These are phyloP conservation scores for Amaranthus cruentus DNA, from an alignment of 148 eudicot genomes.

Conservation along the genomic window DNA sequence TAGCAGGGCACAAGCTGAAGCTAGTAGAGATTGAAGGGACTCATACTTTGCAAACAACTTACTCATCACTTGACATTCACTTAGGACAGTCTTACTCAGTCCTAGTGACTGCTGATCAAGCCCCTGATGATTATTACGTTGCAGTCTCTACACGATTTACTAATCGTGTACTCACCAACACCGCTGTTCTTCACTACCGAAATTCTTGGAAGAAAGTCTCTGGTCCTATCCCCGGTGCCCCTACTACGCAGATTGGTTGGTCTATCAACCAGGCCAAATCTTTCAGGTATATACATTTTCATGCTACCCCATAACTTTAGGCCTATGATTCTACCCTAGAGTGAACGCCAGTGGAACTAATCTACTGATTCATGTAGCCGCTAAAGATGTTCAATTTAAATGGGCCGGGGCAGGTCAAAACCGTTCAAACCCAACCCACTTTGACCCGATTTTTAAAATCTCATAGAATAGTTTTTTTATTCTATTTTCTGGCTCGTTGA, in stretches of 20 bases:
- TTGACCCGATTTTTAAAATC: too few relatives aligned
- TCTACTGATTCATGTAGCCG: too few relatives aligned
- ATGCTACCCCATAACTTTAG: background rate
- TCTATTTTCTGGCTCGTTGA: too few relatives aligned
- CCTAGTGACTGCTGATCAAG: slow-evolving; percentile 74
- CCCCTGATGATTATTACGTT: slow-evolving; percentile 74
- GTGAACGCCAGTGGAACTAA: background rate
- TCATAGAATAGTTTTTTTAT: too few relatives aligned
- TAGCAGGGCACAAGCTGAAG: slow-evolving; percentile 82
- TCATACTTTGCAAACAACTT: slow-evolving; percentile 68
- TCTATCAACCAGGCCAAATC: slow-evolving; percentile 78
- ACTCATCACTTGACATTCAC: slow-evolving; percentile 78
- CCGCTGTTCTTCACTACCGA: slow-evolving; percentile 78
- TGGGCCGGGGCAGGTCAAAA: too few relatives aligned
- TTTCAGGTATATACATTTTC: slow-evolving; percentile 42
- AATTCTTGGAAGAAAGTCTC: slow-evolving; percentile 63
- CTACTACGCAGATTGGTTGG: slow-evolving; percentile 57
- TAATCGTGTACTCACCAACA: slow-evolving; percentile 51
- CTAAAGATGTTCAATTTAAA: too few relatives aligned
- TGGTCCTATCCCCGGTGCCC: slow-evolving; percentile 71
- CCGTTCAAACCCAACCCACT: too few relatives aligned
- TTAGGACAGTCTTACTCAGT: slow-evolving; percentile 88
- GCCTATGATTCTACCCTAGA: background rate
- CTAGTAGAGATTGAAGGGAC: slow-evolving; percentile 91
- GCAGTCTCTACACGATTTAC: slow-evolving; percentile 80